Conservation (phyloP, 495 filamentous ascomycete species). For the Parmelia sp. region DNA sequence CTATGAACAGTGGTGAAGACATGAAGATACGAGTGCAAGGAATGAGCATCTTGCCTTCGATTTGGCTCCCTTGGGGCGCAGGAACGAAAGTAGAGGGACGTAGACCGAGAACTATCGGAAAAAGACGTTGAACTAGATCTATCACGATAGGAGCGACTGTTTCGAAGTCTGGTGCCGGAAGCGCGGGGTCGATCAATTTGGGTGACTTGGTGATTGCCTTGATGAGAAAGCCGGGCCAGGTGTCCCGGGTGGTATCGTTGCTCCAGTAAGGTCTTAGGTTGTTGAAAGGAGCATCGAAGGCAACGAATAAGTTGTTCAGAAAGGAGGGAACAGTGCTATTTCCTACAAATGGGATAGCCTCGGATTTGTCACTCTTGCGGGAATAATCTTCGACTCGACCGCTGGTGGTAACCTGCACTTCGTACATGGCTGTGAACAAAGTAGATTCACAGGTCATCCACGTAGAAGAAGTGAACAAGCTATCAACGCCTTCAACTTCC, state of each 20-base stretch:
- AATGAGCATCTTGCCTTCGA: slow-evolving; percentile 10
- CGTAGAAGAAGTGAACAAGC: slow-evolving; percentile 9
- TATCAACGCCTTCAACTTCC: not conserved
- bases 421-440: slow-evolving; percentile 31
- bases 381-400: slow-evolving; percentile 22
- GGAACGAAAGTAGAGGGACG: slow-evolving; percentile 29
- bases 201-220: slow-evolving; percentile 19
- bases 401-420: slow-evolving; percentile 30
- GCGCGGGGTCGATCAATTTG: slow-evolving; percentile 30
- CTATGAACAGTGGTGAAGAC: slow-evolving; percentile 29
- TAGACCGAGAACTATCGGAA: slow-evolving; percentile 32
- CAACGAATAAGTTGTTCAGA: not conserved
- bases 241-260: slow-evolving; percentile 32
- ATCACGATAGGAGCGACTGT: slow-evolving; percentile 21
- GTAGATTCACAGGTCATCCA: slow-evolving; percentile 32
- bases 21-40: slow-evolving; percentile 36
- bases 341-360: slow-evolving; percentile 8
- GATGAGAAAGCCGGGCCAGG: slow-evolving; percentile 36
- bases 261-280: slow-evolving; percentile 28
- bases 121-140: slow-evolving; percentile 30
- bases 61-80: not conserved
- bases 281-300: not conserved
- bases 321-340: slow-evolving; percentile 14
- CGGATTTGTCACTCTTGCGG: not conserved
- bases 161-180: slow-evolving; percentile 25